These are phyloP conservation scores for Cryphonectria parasitica DNA, from an alignment of 2,329 filamentous ascomycete species.

Conservation along the genomic window DNA sequence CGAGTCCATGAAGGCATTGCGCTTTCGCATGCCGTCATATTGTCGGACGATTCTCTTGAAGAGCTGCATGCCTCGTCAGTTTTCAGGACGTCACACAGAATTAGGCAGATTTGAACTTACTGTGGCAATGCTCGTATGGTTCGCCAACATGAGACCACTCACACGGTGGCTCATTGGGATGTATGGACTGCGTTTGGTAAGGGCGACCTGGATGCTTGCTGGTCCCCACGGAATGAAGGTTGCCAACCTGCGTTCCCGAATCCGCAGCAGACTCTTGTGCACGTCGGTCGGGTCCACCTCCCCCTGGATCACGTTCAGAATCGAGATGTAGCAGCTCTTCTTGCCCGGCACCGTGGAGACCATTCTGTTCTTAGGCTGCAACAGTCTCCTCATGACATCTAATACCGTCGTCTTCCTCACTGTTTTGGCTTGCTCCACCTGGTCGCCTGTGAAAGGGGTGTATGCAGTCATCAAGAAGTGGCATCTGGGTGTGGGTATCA, in stretches of 20 bases:
- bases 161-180: constrained; percentile 93
- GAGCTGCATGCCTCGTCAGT: constrained; percentile 51
- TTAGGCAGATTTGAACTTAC: constrained; percentile 46
- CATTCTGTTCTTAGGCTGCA: constrained; percentile 99
- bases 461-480: constrained; percentile 99
- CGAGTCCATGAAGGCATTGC: constrained; percentile 93
- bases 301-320: constrained; percentile 98
- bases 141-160: constrained; percentile 95
- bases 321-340: constrained; percentile 98
- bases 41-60: constrained; percentile 93
- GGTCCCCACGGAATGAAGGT: constrained; percentile 99
- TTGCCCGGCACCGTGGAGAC: constrained; percentile 94
- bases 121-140: constrained; percentile 96
- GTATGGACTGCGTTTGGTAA: constrained; percentile 96
- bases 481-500: constrained; percentile 94
- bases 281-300: constrained; percentile 98
- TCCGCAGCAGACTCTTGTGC: constrained; percentile 95
- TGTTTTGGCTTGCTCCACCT: constrained; percentile 95
- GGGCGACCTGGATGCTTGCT: constrained; percentile 93
- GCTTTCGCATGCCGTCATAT: constrained; percentile 92
- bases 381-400: constrained; percentile 92
- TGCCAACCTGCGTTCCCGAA: constrained; percentile 89
- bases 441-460: constrained; percentile 95
- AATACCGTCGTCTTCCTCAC: constrained; percentile 97
- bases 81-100: constrained; percentile 2